These are phyloP conservation scores for Pleurotus djamor DNA, from an alignment of 768 basidiomycete species.

Conservation along the genomic window DNA sequence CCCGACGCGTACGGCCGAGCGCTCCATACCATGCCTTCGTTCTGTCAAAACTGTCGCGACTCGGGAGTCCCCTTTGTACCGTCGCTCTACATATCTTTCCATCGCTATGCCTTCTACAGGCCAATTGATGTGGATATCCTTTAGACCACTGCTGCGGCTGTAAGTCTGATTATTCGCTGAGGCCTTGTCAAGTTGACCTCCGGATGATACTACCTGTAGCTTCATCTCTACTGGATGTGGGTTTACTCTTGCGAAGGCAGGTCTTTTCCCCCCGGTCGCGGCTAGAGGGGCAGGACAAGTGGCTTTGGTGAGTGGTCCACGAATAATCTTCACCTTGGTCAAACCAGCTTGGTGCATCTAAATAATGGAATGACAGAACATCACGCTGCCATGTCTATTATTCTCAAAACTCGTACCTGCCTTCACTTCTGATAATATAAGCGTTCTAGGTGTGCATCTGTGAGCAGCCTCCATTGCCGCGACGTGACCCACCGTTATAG, in stretches of 20 bases:
- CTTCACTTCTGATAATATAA: slow-evolving; percentile 55
- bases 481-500: slow-evolving; percentile 24
- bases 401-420: slow-evolving; percentile 74
- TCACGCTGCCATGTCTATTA: slow-evolving; percentile 61
- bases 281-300: slow-evolving; percentile 61
- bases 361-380: slow-evolving; percentile 31
- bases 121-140: slow-evolving; percentile 61
- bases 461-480: background rate
- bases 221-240: slow-evolving; percentile 54
- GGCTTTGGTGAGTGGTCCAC: slow-evolving; percentile 36
- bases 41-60: too few species aligned
- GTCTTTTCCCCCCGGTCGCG: slow-evolving; percentile 57
- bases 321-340: background rate
- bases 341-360: background rate
- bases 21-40: background rate
- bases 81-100: background rate
- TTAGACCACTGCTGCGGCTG: slow-evolving; percentile 59
- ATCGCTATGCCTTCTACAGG: slow-evolving; percentile 30
- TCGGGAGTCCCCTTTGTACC: too few species aligned
- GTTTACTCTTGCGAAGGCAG: slow-evolving; percentile 55
- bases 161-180: slow-evolving; percentile 24
- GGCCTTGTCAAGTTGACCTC: background rate
- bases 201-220: slow-evolving; percentile 24
- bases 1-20: background rate
- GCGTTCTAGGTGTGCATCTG: slow-evolving; percentile 45